phyloP scores from a whole-genome alignment of 768 basidiomycete genomes.

The Naematelia aurantialba region DNA sequence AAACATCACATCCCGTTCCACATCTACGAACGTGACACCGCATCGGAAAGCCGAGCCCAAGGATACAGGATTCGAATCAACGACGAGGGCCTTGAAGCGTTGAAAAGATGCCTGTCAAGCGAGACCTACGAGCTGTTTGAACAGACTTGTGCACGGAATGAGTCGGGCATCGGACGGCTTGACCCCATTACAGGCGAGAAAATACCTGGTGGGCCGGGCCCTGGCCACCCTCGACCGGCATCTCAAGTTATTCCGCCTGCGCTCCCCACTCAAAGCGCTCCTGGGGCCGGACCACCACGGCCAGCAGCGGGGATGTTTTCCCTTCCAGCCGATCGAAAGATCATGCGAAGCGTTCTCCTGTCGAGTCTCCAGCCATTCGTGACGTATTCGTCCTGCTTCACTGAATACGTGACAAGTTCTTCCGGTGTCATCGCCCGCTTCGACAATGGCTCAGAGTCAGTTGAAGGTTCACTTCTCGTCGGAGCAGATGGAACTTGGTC shows the following conservation, averaged over 20 bases:
- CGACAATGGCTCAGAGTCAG: conserved; percentile 15
- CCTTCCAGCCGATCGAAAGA: conserved; percentile 16
- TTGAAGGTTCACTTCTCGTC: conserved; percentile 17
- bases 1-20: conserved; percentile 16
- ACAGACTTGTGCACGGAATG: conserved; percentile 10
- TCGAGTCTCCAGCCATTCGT: not conserved
- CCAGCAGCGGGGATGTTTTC: too few relatives aligned
- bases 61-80: conserved; percentile 19
- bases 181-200: conserved; percentile 10
- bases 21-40: conserved; percentile 17
- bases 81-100: not conserved
- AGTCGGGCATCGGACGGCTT: conserved; percentile 5
- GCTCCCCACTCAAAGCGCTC: not conserved
- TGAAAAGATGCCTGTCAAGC: conserved; percentile 2
- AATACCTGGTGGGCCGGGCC: conserved; percentile 4
- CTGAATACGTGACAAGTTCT: conserved; percentile 9
- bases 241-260: not conserved
- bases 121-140: conserved; percentile 11
- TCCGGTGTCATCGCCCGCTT: conserved; percentile 16
- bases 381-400: conserved; percentile 8
- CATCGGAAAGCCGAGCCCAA: conserved; percentile 7
- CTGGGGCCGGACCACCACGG: too few relatives aligned
- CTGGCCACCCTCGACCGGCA: not conserved
- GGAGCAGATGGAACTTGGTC: conserved; percentile 23
- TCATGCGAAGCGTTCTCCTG: conserved; percentile 14